Evolutionary conservation across 2,329 filamentous ascomycete genomes (phyloP).

Genomic region (Thelonectria rubi): DNA sequence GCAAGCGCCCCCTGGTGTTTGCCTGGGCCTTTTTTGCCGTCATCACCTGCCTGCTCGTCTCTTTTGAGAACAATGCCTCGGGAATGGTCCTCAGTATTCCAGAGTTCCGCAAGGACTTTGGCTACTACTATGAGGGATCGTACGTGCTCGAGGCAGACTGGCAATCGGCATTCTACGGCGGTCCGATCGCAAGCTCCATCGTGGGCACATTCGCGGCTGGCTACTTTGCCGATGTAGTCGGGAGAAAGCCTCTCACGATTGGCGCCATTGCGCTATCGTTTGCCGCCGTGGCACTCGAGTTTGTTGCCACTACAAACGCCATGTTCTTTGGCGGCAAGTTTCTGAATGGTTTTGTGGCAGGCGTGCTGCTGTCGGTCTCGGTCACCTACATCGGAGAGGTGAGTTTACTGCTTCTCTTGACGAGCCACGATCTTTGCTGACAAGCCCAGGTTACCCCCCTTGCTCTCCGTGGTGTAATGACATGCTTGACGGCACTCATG

Average conservation of each 20-base stretch:
- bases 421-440: not conserved
- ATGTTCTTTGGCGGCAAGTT: slow-evolving; percentile 55
- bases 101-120: slow-evolving; percentile 33
- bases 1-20: slow-evolving; percentile 19
- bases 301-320: slow-evolving; percentile 51
- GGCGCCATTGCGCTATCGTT: slow-evolving; percentile 25
- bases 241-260: slow-evolving; percentile 18
- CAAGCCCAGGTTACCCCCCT: slow-evolving; percentile 39
- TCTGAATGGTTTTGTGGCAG: slow-evolving; percentile 51
- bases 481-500: slow-evolving; percentile 42
- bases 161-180: slow-evolving; percentile 24
- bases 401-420: not conserved
- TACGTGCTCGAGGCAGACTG: slow-evolving; percentile 22
- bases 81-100: slow-evolving; percentile 25
- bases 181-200: slow-evolving; percentile 20
- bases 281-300: slow-evolving; percentile 45
- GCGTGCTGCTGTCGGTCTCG: slow-evolving; percentile 38
- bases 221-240: slow-evolving; percentile 18
- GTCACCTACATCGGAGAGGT: slow-evolving; percentile 47
- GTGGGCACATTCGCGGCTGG: slow-evolving; percentile 19
- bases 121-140: slow-evolving; percentile 20
- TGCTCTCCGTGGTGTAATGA: slow-evolving; percentile 42
- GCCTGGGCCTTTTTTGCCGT: slow-evolving; percentile 26
- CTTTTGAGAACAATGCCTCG: slow-evolving; percentile 23
- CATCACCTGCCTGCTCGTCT: slow-evolving; percentile 24